Percentiles rank a stretch among this genome's conserved stretches.
phyloP scores from a whole-genome alignment of 2,329 filamentous ascomycete genomes.

The Colletotrichum sp. region DNA sequence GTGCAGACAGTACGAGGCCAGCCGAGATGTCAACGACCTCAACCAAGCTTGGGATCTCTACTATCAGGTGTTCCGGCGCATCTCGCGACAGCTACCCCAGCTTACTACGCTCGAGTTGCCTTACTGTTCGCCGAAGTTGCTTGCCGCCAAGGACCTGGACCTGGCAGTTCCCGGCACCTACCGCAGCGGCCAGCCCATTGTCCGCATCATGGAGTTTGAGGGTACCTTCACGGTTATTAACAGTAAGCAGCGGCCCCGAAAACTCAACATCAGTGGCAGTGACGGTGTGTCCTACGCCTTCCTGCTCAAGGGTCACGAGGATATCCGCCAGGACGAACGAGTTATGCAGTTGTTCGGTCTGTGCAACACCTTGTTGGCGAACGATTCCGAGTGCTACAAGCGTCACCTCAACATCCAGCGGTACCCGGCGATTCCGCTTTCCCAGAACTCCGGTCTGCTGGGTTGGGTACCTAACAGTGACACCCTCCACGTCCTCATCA shows the following conservation, averaged over 20 bases:
- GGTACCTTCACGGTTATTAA: slow-evolving; percentile 90
- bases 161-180: slow-evolving; percentile 97
- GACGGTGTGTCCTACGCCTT: slow-evolving; percentile 90
- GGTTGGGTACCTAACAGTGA: slow-evolving; percentile 99
- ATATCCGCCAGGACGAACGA: slow-evolving; percentile 97
- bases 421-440: slow-evolving; percentile 95
- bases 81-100: slow-evolving; percentile 90
- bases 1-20: slow-evolving; percentile 89
- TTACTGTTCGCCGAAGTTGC: slow-evolving; percentile 94
- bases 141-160: slow-evolving; percentile 84
- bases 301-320: slow-evolving; percentile 96
- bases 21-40: slow-evolving; percentile 89
- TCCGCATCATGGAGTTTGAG: slow-evolving; percentile 89
- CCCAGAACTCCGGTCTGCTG: slow-evolving; percentile 92
- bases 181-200: slow-evolving; percentile 76
- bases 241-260: slow-evolving; percentile 94
- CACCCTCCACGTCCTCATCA: slow-evolving; percentile 93
- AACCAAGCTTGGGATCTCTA: slow-evolving; percentile 99
- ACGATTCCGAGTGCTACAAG: slow-evolving; percentile 96
- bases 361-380: slow-evolving; percentile 91
- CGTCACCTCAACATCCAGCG: slow-evolving; percentile 95
- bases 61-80: slow-evolving; percentile 97
- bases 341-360: slow-evolving; percentile 99
- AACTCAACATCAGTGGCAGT: slow-evolving; percentile 85
- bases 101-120: slow-evolving; percentile 92